These are phyloP conservation scores for Trichosporon ovoides DNA, from an alignment of 1,284 basidiomycete genomes.

Conservation along the genomic window DNA sequence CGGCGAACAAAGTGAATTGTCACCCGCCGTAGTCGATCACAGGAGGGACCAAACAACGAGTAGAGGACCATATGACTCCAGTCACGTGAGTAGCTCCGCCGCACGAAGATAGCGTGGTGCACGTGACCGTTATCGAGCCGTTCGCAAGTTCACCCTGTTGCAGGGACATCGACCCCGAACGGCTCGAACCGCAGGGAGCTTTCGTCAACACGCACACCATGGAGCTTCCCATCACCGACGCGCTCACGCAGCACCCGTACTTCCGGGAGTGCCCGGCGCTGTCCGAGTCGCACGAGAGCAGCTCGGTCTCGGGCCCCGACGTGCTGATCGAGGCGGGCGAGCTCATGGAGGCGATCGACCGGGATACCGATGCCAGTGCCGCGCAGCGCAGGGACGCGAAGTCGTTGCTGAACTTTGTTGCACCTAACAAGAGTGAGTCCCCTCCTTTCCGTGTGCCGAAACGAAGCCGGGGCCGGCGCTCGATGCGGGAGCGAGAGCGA, in stretches of 20 bases:
- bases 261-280: background rate
- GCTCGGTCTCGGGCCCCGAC: conserved; percentile 51
- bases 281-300: background rate
- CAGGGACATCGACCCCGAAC: background rate
- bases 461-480: too few species aligned
- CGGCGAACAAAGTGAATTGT: too few species aligned
- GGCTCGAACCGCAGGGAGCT: background rate
- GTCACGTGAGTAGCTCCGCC: too few species aligned
- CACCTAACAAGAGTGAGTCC: background rate
- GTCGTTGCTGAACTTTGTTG: conserved; percentile 1
- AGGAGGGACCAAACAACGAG: too few species aligned
- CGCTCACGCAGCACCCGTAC: background rate
- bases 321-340: conserved; percentile 64
- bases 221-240: conserved; percentile 2
- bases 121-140: too few species aligned
- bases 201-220: background rate
- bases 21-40: too few species aligned
- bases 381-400: background rate
- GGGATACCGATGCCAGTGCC: conserved; percentile 63
- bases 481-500: too few species aligned
- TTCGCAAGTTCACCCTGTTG: too few species aligned
- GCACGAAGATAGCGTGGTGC: too few species aligned
- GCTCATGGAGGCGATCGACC: conserved; percentile 77
- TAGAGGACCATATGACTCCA: too few species aligned
- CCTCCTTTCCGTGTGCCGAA: background rate